Percentiles rank a stretch among this genome's conserved stretches.
phyloP scores from a whole-genome alignment of 73 alveolate genomes.

The Stentor coeruleus region DNA sequence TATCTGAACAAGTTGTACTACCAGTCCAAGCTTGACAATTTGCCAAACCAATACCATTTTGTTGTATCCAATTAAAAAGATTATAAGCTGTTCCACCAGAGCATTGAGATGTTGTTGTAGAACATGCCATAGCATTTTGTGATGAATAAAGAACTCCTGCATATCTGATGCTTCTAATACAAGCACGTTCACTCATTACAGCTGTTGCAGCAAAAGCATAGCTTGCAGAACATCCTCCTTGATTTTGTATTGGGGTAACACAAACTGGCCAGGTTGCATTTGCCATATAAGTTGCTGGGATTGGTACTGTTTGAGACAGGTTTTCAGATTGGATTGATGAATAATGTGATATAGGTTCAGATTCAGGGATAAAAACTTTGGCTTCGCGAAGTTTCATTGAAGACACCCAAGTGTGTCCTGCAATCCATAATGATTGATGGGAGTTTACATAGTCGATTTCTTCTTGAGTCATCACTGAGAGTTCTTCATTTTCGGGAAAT shows the following conservation, averaged over 20 bases:
- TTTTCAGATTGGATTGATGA: too few species aligned
- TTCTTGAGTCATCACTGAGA: not conserved
- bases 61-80: too few species aligned
- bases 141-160: constrained; percentile 59
- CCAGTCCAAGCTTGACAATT: not conserved
- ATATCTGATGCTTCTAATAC: constrained; percentile 37
- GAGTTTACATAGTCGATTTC: not conserved
- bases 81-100: too few species aligned
- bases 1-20: not conserved
- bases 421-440: not conserved
- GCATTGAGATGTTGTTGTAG: constrained; percentile 64
- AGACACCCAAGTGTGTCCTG: not conserved
- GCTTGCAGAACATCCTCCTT: not conserved
- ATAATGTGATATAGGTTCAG: too few species aligned
- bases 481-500: not conserved
- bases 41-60: not conserved
- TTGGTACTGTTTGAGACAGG: too few species aligned
- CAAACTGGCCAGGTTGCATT: not conserved
- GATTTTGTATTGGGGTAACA: not conserved
- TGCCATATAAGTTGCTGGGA: not conserved
- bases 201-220: not conserved
- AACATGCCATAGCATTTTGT: constrained; percentile 64
- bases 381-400: not conserved
- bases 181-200: not conserved
- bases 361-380: too few species aligned